Evolutionary conservation across 2,329 filamentous ascomycete species (phyloP), one percentile per base, ranked within the genome.

Genomic region (Podosphaera aphanis): DNA sequence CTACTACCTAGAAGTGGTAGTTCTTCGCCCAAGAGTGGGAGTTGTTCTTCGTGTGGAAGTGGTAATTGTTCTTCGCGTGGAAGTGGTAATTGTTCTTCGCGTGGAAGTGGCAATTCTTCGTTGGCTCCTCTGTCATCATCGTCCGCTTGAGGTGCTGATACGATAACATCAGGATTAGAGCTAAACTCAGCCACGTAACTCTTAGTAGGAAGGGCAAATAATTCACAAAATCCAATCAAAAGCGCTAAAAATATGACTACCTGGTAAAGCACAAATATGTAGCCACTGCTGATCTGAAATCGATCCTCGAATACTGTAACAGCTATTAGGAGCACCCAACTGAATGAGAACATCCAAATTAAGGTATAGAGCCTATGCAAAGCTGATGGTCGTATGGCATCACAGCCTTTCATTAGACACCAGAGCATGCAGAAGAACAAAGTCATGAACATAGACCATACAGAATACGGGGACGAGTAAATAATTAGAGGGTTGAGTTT

Each of bases 401-500:
- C 79, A 15, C 83, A 81, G 2, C 82, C 77, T 16, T 79, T 73
- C 55, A 84, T 76, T 31, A 92, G 68, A 51, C 84, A 78, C 88
- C 88, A 95, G 40, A 84, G 77, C 18, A 78, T 61, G 48, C 80
- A 77, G 56, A 90, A 75, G 67, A 85, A 93, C 0, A 83, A 68
- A 0, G 81, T 81, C 0, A 88, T 57, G 64, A 85, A 81, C 78
- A 92, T 92, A 23, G 75, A 74, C 83, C 85, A 93, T 1, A 94
- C 79, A 4, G 82, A 70, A 59, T 90, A 95, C 42, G 77, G 71
- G 55, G 81, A 92, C 62, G 83, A 86, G 63, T 94, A 90, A n/a
- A 90, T 67, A 54, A 95, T 84, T 55, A 83, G 72, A 1, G 88
- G 85, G 57, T 95, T 95, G 57, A 88, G 64, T 60, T 90, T 92